A percentile compares a stretch with the other conserved stretches of the same genome.
Evolutionary conservation across 2,329 filamentous ascomycete genomes (phyloP).

Genomic region (Ploettnerulaceae sp.): DNA sequence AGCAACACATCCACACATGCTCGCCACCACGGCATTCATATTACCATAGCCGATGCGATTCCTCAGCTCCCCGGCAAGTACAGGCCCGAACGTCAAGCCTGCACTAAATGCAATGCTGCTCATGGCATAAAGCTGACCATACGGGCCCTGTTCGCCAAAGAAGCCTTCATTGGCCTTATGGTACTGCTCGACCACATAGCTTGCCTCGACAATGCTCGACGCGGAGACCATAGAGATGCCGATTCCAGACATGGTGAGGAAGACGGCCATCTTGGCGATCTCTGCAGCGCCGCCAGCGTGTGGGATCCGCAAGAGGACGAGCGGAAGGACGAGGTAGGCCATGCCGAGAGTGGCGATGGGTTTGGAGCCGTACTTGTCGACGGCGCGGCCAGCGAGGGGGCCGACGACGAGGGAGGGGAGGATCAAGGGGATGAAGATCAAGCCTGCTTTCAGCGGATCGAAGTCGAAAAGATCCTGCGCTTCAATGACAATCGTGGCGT

Average conservation of each 20-base stretch:
- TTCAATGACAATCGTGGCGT: constrained; percentile 38
- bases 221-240: constrained; percentile 50
- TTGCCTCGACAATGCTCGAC: constrained; percentile 52
- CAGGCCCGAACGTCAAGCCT: constrained; percentile 55
- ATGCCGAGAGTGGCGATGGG: constrained; percentile 33
- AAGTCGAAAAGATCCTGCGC: constrained; percentile 37
- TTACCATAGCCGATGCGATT: constrained; percentile 51
- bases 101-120: constrained; percentile 58
- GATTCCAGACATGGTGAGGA: constrained; percentile 45
- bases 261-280: constrained; percentile 41
- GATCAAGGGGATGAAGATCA: constrained; percentile 38
- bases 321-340: constrained; percentile 17
- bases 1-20: constrained; percentile 20
- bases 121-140: constrained; percentile 61
- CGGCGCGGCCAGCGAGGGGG: constrained; percentile 34
- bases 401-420: constrained; percentile 36
- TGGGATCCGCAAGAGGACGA: constrained; percentile 40
- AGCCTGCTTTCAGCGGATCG: constrained; percentile 35
- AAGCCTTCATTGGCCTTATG: constrained; percentile 49
- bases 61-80: constrained; percentile 49
- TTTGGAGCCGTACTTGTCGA: constrained; percentile 37
- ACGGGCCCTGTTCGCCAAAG: constrained; percentile 53
- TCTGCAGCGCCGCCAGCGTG: constrained; percentile 37
- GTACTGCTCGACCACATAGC: constrained; percentile 50
- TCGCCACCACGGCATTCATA: constrained; percentile 39